Percentiles rank a stretch among this genome's conserved stretches.
These are phyloP conservation scores for Starmera amethionina DNA, from an alignment of 805 yeast species.

Conservation along the genomic window DNA sequence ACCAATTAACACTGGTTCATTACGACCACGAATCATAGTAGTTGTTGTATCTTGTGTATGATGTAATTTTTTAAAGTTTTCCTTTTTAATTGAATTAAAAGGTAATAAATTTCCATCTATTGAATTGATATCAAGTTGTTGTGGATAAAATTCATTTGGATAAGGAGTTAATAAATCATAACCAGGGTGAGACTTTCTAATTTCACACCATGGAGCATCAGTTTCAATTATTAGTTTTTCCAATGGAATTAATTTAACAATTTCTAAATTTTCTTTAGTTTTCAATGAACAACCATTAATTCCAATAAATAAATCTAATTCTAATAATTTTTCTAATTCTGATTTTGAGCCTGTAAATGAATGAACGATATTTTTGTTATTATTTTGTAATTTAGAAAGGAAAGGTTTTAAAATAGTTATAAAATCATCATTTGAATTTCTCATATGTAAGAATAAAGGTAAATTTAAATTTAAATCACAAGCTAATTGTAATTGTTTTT, in stretches of 20 bases:
- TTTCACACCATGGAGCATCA: conserved; percentile 98
- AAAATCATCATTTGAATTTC: conserved; percentile 80
- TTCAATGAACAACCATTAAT: conserved; percentile 91
- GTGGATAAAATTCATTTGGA: conserved; percentile 50
- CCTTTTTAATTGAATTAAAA: conserved; percentile 56
- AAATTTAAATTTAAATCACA: conserved; percentile 35
- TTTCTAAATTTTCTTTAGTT: conserved; percentile 61
- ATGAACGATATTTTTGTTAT: conserved; percentile 88
- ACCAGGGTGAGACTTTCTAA: conserved; percentile 74
- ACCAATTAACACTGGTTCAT: conserved; percentile 86
- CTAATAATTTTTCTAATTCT: conserved; percentile 51
- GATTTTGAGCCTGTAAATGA: conserved; percentile 79
- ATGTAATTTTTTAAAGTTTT: conserved; percentile 33
- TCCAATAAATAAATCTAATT: conserved; percentile 61
- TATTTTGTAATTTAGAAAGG: conserved; percentile 17
- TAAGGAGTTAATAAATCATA: conserved; percentile 43
- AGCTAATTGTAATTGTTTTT: conserved; percentile 61
- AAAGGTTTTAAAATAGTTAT: conserved; percentile 53
- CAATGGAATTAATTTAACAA: conserved; percentile 58
- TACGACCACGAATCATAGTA: conserved; percentile 64
- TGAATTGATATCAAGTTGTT: conserved; percentile 47
- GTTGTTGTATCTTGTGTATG: conserved; percentile 18
- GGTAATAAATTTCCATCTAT: conserved; percentile 40
- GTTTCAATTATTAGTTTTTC: conserved; percentile 76
- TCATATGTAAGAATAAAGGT: conserved; percentile 86